Conservation (phyloP, 2,329 filamentous ascomycete genomes). For the Capronia coronata region DNA sequence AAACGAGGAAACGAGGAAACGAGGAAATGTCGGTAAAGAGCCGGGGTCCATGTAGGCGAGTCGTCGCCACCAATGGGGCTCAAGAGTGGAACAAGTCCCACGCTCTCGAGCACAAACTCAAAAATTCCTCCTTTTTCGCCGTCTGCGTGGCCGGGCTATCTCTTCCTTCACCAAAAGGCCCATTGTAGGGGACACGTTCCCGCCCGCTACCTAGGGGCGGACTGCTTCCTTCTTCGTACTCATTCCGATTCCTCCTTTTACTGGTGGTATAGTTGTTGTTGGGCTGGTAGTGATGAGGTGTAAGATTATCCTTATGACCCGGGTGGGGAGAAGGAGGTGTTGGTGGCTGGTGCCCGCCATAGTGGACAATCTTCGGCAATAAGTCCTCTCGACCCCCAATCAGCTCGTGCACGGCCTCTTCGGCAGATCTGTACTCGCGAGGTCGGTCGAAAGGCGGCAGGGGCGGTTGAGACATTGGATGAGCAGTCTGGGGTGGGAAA, state of each 20-base stretch:
- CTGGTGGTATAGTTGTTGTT: conserved; percentile 28
- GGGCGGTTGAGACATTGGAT: conserved; percentile 40
- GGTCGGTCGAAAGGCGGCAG: conserved; percentile 56
- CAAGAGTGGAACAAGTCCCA: conserved; percentile 97
- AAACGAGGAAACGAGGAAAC: conserved; percentile 6
- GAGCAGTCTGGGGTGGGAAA: conserved; percentile 49
- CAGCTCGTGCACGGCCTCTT: conserved; percentile 86
- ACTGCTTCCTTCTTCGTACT: conserved; percentile 84
- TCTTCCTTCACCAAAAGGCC: conserved; percentile 72
- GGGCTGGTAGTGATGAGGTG: conserved; percentile 39
- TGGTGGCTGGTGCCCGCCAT: conserved; percentile 86
- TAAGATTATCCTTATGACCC: conserved; percentile 38
- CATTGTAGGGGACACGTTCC: conserved; percentile 45
- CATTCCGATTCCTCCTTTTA: conserved; percentile 72
- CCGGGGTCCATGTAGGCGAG: too few relatives aligned
- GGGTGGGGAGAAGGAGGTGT: conserved; percentile 71
- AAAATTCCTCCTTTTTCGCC: conserved; percentile 88
- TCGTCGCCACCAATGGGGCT: too few relatives aligned
- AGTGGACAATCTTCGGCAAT: conserved; percentile 88
- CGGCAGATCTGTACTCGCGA: conserved; percentile 88
- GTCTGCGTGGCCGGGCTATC: conserved; percentile 77
- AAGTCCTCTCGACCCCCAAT: conserved; percentile 88
- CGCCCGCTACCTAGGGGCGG: conserved; percentile 75
- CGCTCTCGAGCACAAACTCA: conserved; percentile 75
- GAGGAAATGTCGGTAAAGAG: too few relatives aligned